Conservation (phyloP, 2,329 filamentous ascomycete species). For the Diaporthe citri region DNA sequence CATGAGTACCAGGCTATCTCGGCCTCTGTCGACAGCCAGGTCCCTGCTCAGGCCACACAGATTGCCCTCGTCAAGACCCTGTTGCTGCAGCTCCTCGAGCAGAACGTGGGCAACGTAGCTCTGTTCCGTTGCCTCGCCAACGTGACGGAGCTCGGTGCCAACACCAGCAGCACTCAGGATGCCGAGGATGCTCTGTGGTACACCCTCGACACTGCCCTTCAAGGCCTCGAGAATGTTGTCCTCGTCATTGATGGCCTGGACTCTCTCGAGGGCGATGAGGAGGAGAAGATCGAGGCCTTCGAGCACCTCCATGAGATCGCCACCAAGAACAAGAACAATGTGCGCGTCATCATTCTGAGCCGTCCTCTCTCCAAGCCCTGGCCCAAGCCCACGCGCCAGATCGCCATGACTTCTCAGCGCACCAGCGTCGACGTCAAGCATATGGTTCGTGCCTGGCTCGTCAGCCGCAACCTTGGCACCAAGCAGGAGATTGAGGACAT, state of each 20-base stretch:
- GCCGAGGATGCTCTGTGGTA: conserved; percentile 45
- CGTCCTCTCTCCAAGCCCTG: conserved; percentile 40
- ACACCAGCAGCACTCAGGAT: conserved; percentile 45
- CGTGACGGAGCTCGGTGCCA: conserved; percentile 41
- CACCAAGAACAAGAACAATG: conserved; percentile 41
- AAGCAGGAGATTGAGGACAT: conserved; percentile 41
- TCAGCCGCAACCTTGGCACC: conserved; percentile 35
- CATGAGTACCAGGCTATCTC: conserved; percentile 40
- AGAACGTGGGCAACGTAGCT: conserved; percentile 39
- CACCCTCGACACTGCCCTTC: conserved; percentile 39
- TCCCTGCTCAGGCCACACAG: conserved; percentile 39
- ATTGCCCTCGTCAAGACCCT: conserved; percentile 40
- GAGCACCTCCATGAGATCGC: conserved; percentile 41
- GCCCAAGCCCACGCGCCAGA: conserved; percentile 40
- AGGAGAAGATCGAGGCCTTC: conserved; percentile 38
- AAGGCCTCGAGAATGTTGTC: conserved; percentile 40
- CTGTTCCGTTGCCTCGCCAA: conserved; percentile 41
- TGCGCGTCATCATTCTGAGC: conserved; percentile 40
- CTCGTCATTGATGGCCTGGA: conserved; percentile 40
- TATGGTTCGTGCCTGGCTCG: conserved; percentile 39
- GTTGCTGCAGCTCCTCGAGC: conserved; percentile 40
- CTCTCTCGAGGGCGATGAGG: conserved; percentile 40
- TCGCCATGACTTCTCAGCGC: conserved; percentile 38
- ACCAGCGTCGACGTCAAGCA: conserved; percentile 38
- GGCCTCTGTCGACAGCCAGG: conserved; percentile 41